Base-by-base conservation (phyloP, 2,329 filamentous ascomycete species). In the Capronia americana region DNA sequence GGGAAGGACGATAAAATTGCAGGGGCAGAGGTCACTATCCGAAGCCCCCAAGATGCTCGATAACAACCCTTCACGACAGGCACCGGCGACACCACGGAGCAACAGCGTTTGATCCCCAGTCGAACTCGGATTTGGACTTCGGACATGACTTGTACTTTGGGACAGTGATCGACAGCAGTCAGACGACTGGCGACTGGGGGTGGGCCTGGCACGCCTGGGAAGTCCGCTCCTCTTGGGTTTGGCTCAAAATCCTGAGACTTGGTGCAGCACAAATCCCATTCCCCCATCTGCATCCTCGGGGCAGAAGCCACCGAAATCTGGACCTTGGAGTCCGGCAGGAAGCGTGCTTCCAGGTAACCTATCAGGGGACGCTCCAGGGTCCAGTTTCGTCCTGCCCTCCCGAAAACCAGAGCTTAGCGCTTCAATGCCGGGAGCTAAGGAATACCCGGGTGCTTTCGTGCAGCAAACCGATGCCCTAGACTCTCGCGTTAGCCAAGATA, bases 1-100 rank as follows among this genome's bases (percentile, higher is more conserved):
- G 67, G 67, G 61, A 64, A 60, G 53, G 20, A 34, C 26, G 44
- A 38, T 48, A 32, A 67, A 51, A 68, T 68, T 68, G 66, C 63
- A 61, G 56, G 66, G 57, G 26, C 61, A 54, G 32, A 23, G 44
- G n/a, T 17, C 58, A 46, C 24, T 48, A 46, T 41, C n/a, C 38
- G 24, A 59, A 11, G 26, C 23, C 28, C 41, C 54, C 34, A n/a
- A n/a, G 41, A 38, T 46, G 38, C 55, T 23, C 38, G 38, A 59
- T 17, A 38, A 23, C 14, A 41, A 50, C 12, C 38, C 51, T 59
- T 57, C 11, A 55, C 53, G 65, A 55, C 51, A 62, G 57, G 38
- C 58, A 41, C 57, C 20, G 32, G 38, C 23, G 38, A 44, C 38
- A 58, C n/a, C 23, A 8, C 7, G 2, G 34, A 20, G 6, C 11